A percentile compares a stretch with the other conserved stretches of the same genome.
Conservation (phyloP, 2,329 filamentous ascomycete species). For the Allantophomopsis cytisporea region DNA sequence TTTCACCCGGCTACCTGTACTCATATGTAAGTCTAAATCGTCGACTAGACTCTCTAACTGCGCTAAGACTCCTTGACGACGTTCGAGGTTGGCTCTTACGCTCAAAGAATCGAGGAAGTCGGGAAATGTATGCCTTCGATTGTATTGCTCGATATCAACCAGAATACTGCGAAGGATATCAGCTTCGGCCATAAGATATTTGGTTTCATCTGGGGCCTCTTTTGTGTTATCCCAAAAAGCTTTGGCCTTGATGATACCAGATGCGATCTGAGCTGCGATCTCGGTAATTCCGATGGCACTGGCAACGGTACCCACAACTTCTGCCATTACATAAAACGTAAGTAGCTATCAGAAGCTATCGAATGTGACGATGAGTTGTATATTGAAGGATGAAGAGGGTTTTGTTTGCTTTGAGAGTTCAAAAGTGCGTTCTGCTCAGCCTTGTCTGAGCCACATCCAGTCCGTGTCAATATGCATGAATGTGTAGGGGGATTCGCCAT, state of each 20-base stretch:
- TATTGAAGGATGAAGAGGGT: too few species aligned
- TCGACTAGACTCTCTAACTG: too few species aligned
- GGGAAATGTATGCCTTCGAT: neutral
- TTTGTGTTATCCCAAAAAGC: constrained; percentile 4
- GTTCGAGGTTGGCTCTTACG: too few species aligned
- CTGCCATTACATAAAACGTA: constrained; percentile 1
- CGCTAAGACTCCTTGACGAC: too few species aligned
- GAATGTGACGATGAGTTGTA: too few species aligned
- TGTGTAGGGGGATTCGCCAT: too few species aligned
- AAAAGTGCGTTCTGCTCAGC: too few species aligned
- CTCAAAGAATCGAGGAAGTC: neutral
- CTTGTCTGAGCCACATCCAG: too few species aligned
- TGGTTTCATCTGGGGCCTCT: constrained; percentile 5
- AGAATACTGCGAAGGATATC: constrained; percentile 3
- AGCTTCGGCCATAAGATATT: constrained; percentile 3
- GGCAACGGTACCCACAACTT: constrained; percentile 2
- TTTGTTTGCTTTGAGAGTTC: too few species aligned
- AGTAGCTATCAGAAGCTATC: too few species aligned
- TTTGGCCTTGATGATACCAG: constrained; percentile 4
- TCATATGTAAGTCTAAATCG: too few species aligned
- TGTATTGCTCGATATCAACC: neutral
- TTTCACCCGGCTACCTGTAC: neutral
- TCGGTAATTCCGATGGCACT: constrained; percentile 4
- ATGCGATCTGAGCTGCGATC: constrained; percentile 3
- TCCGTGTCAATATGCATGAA: too few species aligned